Conservation (phyloP, 2,329 filamentous ascomycete genomes). For the Plectosphaerella cucumerina region DNA sequence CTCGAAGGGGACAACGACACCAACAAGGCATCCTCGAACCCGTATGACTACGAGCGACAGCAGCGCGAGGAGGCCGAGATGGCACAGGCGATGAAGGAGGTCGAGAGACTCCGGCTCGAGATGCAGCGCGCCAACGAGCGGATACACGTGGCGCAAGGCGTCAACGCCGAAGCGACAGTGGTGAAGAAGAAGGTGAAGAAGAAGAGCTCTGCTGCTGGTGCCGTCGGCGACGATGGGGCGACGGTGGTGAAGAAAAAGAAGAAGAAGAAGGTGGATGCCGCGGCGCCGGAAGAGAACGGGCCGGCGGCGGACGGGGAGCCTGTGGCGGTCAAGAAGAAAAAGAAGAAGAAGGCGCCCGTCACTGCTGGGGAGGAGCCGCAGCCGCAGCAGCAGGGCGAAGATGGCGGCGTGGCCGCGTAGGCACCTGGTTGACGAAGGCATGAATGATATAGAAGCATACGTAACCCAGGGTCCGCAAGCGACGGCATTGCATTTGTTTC, state of each 20-base stretch:
- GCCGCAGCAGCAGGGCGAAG: too few relatives aligned
- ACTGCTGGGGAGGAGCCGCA: constrained; percentile 7
- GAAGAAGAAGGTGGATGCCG: constrained; percentile 38
- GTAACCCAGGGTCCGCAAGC: too few relatives aligned
- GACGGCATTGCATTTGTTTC: too few relatives aligned
- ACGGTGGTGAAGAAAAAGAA: constrained; percentile 43
- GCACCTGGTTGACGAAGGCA: neutral
- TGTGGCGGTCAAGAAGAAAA: constrained; percentile 34
- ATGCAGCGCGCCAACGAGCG: constrained; percentile 82
- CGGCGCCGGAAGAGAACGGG: constrained; percentile 12
- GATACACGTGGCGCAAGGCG: constrained; percentile 66
- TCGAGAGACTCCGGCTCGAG: constrained; percentile 79
- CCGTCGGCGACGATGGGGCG: constrained; percentile 11
- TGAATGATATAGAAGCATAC: neutral
- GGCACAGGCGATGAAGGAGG: constrained; percentile 80
- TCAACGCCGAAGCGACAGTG: constrained; percentile 59
- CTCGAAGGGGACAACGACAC: constrained; percentile 49
- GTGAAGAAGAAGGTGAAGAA: constrained; percentile 67
- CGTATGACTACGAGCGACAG: constrained; percentile 59
- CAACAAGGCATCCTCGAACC: constrained; percentile 16
- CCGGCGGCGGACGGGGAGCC: constrained; percentile 7
- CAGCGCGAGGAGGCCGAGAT: constrained; percentile 83
- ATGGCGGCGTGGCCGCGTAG: too few relatives aligned
- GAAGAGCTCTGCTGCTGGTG: constrained; percentile 37
- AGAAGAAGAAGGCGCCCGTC: constrained; percentile 20